Evolutionary conservation across 768 basidiomycete genomes (phyloP), one percentile per base, ranked within the genome.

Genomic region (Tulasnella sp.): DNA sequence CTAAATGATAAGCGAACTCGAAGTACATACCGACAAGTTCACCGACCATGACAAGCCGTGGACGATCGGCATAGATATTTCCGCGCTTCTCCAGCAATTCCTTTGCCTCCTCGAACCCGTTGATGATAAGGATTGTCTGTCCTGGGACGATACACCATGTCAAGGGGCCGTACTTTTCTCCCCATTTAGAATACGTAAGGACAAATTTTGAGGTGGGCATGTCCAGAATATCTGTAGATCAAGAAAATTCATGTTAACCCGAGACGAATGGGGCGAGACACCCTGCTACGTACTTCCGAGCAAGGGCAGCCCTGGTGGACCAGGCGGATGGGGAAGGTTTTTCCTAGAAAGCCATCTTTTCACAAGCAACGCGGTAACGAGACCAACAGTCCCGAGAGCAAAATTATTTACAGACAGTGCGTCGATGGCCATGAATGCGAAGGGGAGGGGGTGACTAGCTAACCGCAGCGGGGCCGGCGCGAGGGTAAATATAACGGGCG

Each of bases 231-330:
- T 91, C 75, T 75, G 19, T 16, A 44, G 40, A 21, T 38, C 39
- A 16, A 42, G 39, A 4, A 38, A 34, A 52, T 75, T 74, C 3
- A 75, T 74, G n/a, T 39, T 42, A 74, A 38, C 36, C 1, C 4
- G 31, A 74, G 34, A 40, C 34, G 24, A 38, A 42, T 4, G 3
- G 16, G 21, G 18, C 21, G 5, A 1, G n/a, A 39, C 19, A 27
- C 21, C 19, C 34, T 48, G n/a, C 36, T 74, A 75, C 75, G 34
- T n/a, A 75, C 75, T 90, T 19, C 90, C 90, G 44, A 91, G 83
- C 40, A 91, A 79, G 38, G 89, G 90, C 24, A 87, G 84, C 10
- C 87, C 87, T 71, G 83, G 87, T 1, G 91, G 91, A 21, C 91
- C 91, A 40, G 91, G 90, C 16, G 87, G 87, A 18, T 44, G 82